These are phyloP conservation scores for Fusarium virguliforme DNA, from an alignment of 2,329 filamentous ascomycete genomes.

Conservation along the genomic window DNA sequence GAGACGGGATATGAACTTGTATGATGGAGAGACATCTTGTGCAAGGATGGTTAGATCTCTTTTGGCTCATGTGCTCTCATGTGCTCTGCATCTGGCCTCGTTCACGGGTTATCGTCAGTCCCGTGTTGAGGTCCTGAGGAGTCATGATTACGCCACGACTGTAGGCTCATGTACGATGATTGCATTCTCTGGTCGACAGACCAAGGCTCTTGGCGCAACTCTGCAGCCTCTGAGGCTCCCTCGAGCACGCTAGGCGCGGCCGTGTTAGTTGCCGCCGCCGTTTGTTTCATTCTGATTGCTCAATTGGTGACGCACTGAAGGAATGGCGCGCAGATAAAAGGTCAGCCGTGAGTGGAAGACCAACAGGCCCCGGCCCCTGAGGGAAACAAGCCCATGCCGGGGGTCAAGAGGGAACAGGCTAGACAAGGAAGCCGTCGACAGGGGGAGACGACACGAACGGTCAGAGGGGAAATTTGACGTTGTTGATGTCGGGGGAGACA, in stretches of 20 bases:
- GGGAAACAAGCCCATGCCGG: conserved; percentile 29
- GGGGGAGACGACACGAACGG: conserved; percentile 11
- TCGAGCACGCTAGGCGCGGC: conserved; percentile 16
- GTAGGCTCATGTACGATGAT: conserved; percentile 34
- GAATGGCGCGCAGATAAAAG: conserved; percentile 42
- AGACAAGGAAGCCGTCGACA: conserved; percentile 24
- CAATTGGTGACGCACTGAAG: conserved; percentile 38
- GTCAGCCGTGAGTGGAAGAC: conserved; percentile 35
- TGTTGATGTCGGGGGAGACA: conserved; percentile 26
- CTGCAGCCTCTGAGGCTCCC: conserved; percentile 8
- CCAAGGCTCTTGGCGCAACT: conserved; percentile 6
- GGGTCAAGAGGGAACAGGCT: conserved; percentile 12
- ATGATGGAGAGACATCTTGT: conserved; percentile 46
- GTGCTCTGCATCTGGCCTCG: conserved; percentile 10
- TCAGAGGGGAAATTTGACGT: conserved; percentile 14
- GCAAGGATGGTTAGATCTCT: conserved; percentile 40
- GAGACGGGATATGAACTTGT: conserved; percentile 38
- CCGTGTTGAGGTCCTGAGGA: conserved; percentile 17
- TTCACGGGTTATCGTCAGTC: conserved; percentile 7
- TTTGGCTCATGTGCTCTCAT: conserved; percentile 16
- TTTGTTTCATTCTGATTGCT: conserved; percentile 49
- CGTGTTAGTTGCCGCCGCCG: conserved; percentile 42
- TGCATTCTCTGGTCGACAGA: conserved; percentile 5
- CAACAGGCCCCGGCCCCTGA: conserved; percentile 33
- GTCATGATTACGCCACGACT: conserved; percentile 37